Evolutionary conservation across 805 yeast genomes (phyloP), one percentile per base, ranked within the genome.

Genomic region (Isabelozyma rhagii): DNA sequence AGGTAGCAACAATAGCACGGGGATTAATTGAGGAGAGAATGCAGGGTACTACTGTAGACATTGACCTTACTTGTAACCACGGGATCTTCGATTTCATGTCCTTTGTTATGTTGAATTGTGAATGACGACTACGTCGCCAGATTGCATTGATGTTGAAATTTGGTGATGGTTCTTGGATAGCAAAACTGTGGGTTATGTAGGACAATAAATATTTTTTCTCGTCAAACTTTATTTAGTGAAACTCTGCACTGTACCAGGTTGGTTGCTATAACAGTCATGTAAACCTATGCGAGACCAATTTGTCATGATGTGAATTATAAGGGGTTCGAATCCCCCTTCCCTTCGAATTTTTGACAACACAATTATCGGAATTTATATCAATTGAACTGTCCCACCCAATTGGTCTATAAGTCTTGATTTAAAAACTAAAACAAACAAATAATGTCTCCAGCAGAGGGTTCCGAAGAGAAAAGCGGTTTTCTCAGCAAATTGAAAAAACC

Each of bases 401-500:
- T 31, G 36, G n/a, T 31, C 25, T 21, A 21, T 21, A 21, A 21
- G 2, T 21, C 25, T 21, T 21, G 25, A 21, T 21, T 21, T 21
- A 21, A 21, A 15, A 21, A 21, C 25, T 21, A 3, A 31, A 31
- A 31, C 36, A 10, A 9, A 31, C 10, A 31, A 10, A 31, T 10
- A 31, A 39, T 39, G 41, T 39, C 41, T 5, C 14, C 41, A 11
- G n/a, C 36, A 31, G 36, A 13, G 10, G n/a, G 43, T 10, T 43
- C 47, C 17, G 57, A 56, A 45, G 62, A 59, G 34, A 58, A 57
- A 41, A 50, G 49, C 25, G 57, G 59, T 28, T 51, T 62, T 36
- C 45, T 62, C 17, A 48, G 51, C 47, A 62, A 62, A 46, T 52
- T 63, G 43, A 60, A 53, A 42, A 57, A 62, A 38, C 64, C 66